phyloP scores from a whole-genome alignment of 1,139 yeast species.

The Pichia sp. region DNA sequence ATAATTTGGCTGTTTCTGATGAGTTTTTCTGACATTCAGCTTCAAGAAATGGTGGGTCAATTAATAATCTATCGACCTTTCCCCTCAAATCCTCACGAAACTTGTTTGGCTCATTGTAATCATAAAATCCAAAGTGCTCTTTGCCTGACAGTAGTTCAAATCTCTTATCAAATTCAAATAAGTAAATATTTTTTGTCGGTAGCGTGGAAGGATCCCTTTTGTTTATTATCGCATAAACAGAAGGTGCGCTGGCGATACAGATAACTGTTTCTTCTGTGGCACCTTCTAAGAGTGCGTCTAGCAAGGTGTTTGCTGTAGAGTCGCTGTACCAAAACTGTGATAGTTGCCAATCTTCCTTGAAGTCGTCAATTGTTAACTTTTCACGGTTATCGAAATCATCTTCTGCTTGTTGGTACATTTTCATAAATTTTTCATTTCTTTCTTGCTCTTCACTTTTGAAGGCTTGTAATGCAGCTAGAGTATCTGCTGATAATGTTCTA shows the following conservation, averaged over 20 bases:
- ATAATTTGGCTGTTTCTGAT: slow-evolving; percentile 60
- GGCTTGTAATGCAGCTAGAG: slow-evolving; percentile 74
- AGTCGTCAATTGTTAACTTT: slow-evolving; percentile 37
- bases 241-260: slow-evolving; percentile 83
- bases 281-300: slow-evolving; percentile 67
- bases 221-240: slow-evolving; percentile 81
- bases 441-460: slow-evolving; percentile 64
- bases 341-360: slow-evolving; percentile 89
- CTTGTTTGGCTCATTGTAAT: slow-evolving; percentile 66
- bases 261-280: slow-evolving; percentile 68
- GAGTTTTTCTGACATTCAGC: slow-evolving; percentile 77
- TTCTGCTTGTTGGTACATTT: slow-evolving; percentile 57
- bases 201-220: slow-evolving; percentile 46
- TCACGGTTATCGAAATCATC: slow-evolving; percentile 38
- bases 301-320: slow-evolving; percentile 62
- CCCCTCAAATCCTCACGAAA: slow-evolving; percentile 56
- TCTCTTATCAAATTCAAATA: slow-evolving; percentile 73
- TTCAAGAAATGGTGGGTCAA: slow-evolving; percentile 87
- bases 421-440: slow-evolving; percentile 55
- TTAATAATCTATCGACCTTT: slow-evolving; percentile 66
- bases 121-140: slow-evolving; percentile 65
- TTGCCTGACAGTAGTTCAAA: slow-evolving; percentile 69
- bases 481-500: slow-evolving; percentile 56
- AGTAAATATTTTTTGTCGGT: slow-evolving; percentile 65
- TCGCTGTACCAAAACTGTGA: slow-evolving; percentile 89